Evolutionary conservation across 2,329 filamentous ascomycete genomes (phyloP).

Genomic region (Fusarium pseudocircinatum): DNA sequence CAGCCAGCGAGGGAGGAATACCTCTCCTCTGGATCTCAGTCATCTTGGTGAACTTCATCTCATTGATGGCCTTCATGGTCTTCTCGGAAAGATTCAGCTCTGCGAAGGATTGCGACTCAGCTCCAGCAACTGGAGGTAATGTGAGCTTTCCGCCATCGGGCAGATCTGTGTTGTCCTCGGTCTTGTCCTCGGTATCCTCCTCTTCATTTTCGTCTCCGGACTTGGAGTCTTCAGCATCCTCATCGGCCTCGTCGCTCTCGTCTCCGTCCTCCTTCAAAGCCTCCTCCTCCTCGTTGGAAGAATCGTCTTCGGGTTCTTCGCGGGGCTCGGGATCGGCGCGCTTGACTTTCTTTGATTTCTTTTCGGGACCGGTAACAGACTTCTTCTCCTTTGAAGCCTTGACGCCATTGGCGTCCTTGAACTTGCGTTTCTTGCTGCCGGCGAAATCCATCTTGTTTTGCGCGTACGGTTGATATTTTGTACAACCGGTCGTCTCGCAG

Average conservation of each 20-base stretch:
- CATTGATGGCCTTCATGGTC: constrained; percentile 85
- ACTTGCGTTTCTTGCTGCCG: constrained; percentile 57
- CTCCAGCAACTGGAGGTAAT: constrained; percentile 62
- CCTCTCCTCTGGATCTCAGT: constrained; percentile 90
- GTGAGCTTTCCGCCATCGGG: constrained; percentile 53
- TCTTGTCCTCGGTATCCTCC: constrained; percentile 40
- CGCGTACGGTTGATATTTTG: constrained; percentile 20
- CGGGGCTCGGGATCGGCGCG: constrained; percentile 44
- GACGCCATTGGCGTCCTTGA: constrained; percentile 48
- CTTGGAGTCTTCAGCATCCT: constrained; percentile 45
- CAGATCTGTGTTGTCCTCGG: constrained; percentile 47
- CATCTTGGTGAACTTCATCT: constrained; percentile 96
- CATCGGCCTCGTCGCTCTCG: constrained; percentile 44
- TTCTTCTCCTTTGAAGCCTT: constrained; percentile 40
- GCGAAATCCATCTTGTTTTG: constrained; percentile 48
- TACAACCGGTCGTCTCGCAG: constrained; percentile 15
- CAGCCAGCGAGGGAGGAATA: constrained; percentile 88
- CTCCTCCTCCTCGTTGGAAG: constrained; percentile 43
- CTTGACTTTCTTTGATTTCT: constrained; percentile 57
- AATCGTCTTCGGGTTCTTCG: constrained; percentile 40
- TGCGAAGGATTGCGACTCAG: constrained; percentile 76
- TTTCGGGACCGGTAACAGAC: constrained; percentile 40
- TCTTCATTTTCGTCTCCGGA: constrained; percentile 42
- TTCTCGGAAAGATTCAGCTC: constrained; percentile 88
- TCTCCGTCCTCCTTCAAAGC: constrained; percentile 40